A percentile compares a stretch with the other conserved stretches of the same genome.
Evolutionary conservation across 768 basidiomycete genomes (phyloP).

Genomic region (Mycena belliarum): DNA sequence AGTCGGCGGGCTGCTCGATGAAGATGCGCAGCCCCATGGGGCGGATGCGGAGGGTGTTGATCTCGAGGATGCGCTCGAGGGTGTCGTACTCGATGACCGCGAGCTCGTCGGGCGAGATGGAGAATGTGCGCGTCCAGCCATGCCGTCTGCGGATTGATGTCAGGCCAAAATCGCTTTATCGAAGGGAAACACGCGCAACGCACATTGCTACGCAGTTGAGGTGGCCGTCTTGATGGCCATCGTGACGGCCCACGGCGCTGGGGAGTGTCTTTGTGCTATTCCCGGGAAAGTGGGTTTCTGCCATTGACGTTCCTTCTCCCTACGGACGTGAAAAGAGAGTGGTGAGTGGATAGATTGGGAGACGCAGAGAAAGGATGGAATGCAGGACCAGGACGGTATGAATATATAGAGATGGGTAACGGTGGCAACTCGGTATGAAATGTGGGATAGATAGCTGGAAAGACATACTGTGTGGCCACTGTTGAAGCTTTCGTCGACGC

Average conservation of each 20-base stretch:
- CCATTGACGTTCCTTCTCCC: slow-evolving; percentile 18
- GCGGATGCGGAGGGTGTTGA: slow-evolving; percentile 27
- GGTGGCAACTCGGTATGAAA: slow-evolving; percentile 18
- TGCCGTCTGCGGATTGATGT: slow-evolving; percentile 18
- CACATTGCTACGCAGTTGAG: slow-evolving; percentile 23
- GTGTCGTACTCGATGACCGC: slow-evolving; percentile 24
- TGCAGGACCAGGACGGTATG: neutral
- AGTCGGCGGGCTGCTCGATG: slow-evolving; percentile 26
- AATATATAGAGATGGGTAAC: slow-evolving; percentile 13
- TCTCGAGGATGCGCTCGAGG: slow-evolving; percentile 26
- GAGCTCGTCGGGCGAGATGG: slow-evolving; percentile 25
- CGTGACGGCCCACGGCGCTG: slow-evolving; percentile 21
- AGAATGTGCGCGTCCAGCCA: slow-evolving; percentile 28
- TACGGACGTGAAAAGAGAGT: slow-evolving; percentile 13
- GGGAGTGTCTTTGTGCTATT: slow-evolving; percentile 22
- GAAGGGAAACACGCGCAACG: slow-evolving; percentile 7
- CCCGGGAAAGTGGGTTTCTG: slow-evolving; percentile 21
- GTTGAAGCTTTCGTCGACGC: slow-evolving; percentile 13
- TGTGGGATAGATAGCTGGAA: neutral
- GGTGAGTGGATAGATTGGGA: slow-evolving; percentile 1
- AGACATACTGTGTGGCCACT: slow-evolving; percentile 14
- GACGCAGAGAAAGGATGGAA: slow-evolving; percentile 1
- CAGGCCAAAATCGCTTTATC: neutral
- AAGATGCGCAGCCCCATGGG: slow-evolving; percentile 26
- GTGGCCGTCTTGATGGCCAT: slow-evolving; percentile 23